These are phyloP conservation scores for Umbelopsis sp. DNA, from an alignment of 192 early-diverging fungal species.

Conservation along the genomic window DNA sequence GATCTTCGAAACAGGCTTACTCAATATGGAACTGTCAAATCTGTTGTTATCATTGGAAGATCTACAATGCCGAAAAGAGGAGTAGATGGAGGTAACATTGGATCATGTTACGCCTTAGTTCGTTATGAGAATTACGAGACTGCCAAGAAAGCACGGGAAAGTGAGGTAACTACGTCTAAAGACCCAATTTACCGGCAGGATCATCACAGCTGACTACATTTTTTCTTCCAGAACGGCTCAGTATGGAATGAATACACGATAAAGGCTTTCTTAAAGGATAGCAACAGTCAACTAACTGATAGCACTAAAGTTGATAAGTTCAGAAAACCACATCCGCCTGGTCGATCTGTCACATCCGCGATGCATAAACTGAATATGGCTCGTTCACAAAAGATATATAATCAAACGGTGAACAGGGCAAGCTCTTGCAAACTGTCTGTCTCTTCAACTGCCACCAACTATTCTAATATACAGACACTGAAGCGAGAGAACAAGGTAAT, in stretches of 20 bases:
- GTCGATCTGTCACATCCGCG: neutral
- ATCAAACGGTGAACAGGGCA: neutral
- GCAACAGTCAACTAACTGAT: neutral
- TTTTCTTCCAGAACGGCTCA: neutral
- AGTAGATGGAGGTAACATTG: neutral
- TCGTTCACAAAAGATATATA: no score
- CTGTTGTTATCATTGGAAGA: conserved; percentile 54
- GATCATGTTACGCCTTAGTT: neutral
- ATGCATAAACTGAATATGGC: no score
- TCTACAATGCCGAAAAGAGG: neutral
- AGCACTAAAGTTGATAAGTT: neutral
- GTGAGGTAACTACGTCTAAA: neutral
- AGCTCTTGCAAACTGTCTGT: neutral
- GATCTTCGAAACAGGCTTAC: conserved; percentile 53
- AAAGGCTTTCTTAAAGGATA: neutral
- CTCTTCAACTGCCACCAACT: no score
- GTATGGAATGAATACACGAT: neutral
- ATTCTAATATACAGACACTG: no score
- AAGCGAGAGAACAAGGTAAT: no score
- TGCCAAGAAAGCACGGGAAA: neutral
- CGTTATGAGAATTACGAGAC: neutral
- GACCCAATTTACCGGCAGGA: neutral
- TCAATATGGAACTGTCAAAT: conserved; percentile 55
- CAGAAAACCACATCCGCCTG: neutral
- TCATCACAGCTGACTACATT: neutral